Evolutionary conservation across 352 stramenopile genomes (phyloP).

Genomic region (Phytophthora kernoviae): DNA sequence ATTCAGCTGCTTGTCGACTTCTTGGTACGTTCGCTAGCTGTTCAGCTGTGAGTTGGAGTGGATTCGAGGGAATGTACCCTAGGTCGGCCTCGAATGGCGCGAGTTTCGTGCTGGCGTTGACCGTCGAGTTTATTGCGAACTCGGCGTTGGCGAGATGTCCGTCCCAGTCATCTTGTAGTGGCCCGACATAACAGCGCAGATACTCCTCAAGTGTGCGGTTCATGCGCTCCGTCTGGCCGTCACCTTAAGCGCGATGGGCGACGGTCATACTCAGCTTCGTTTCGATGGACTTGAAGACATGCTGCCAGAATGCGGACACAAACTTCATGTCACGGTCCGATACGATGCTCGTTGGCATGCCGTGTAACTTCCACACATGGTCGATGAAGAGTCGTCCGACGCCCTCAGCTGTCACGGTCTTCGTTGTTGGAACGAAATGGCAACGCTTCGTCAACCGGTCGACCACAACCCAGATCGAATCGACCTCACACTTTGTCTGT

Average conservation of each 20-base stretch:
- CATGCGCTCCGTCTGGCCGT: slow-evolving; percentile 13
- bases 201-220: slow-evolving; percentile 9
- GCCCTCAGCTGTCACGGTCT: slow-evolving; percentile 6
- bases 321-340: slow-evolving; percentile 20
- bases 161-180: slow-evolving; percentile 16
- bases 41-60: slow-evolving; percentile 2
- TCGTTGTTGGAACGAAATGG: not conserved
- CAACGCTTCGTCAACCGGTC: slow-evolving; percentile 18
- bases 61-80: slow-evolving; percentile 8
- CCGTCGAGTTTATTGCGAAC: not conserved
- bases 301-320: slow-evolving; percentile 7
- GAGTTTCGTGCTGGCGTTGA: slow-evolving; percentile 21
- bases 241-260: slow-evolving; percentile 6
- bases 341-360: slow-evolving; percentile 14
- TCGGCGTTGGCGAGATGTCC: slow-evolving; percentile 10
- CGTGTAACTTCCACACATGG: slow-evolving; percentile 9
- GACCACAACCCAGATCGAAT: slow-evolving; percentile 19
- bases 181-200: slow-evolving; percentile 9
- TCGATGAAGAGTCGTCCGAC: slow-evolving; percentile 16
- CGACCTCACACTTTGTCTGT: not conserved
- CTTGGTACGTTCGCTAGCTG: not conserved
- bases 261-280: slow-evolving; percentile 7
- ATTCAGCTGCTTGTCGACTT: not conserved
- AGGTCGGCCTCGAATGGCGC: slow-evolving; percentile 19
- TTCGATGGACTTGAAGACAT: slow-evolving; percentile 11